Base-by-base conservation (phyloP, 2,329 filamentous ascomycete genomes). In the Ophiostoma piceae region DNA sequence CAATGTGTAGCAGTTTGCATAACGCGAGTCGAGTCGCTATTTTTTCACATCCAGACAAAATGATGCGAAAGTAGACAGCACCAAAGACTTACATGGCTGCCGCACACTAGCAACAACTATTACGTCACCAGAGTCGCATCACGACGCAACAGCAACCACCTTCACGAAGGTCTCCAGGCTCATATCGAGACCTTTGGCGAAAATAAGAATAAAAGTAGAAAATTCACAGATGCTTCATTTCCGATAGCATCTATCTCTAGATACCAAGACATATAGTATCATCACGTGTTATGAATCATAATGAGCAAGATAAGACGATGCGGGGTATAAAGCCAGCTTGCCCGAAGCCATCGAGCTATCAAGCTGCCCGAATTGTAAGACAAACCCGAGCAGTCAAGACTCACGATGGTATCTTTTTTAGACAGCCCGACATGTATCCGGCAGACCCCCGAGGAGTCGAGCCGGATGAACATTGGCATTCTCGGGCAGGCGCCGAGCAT, bases 261-360 rank as follows among this genome's bases (percentile, higher is more conserved):
- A 0, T 3, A 26, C 22, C n/a, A 57, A 57, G n/a, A 22, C n/a
- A 26, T 14, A n/a, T 26, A 22, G n/a, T 57, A 57, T 22, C 22
- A 57, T 57, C 51, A 57, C 51, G 51, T 57, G 51, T 57, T 57
- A 57, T 57, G 19, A 57, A 57, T 57, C n/a, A 57, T 14, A 26
- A 57, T 57, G 51, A 26, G 3, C 11, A 22, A 1, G 51, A 22
- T 22, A 22, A 57, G 51, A 26, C 51, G 51, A 29, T 29, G 51
- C 51, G 51, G 51, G n/a, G 51, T 22, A 57, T 57, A 57, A 8
- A 57, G 9, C 9, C 43, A 47, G 43, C 43, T n/a, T n/a, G 16
- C 16, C 14, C 43, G 8, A 35, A 35, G 8, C 35, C 3, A 35
- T 7, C 19, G 19, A 6, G 16, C 43, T 47, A 47, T 19, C 43